phyloP scores from a whole-genome alignment of 1,139 yeast genomes.

The Debaryomycetaceae sp. region DNA sequence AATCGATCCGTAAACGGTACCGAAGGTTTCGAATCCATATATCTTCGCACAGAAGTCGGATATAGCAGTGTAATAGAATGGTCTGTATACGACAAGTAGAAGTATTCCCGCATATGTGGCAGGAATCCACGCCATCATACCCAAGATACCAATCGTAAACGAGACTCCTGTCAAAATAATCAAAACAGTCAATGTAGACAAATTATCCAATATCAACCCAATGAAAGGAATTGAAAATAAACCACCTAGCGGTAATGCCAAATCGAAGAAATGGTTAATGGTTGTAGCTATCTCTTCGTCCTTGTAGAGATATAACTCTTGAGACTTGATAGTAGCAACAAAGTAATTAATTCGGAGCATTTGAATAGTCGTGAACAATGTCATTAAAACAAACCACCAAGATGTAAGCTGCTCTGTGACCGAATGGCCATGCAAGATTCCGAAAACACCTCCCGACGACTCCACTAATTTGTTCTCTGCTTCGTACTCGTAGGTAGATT shows the following conservation, averaged over 20 bases:
- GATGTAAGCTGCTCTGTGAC: constrained; percentile 64
- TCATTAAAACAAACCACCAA: constrained; percentile 78
- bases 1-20: constrained; percentile 85
- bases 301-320: constrained; percentile 62
- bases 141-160: constrained; percentile 61
- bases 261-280: constrained; percentile 74
- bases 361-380: constrained; percentile 75
- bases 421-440: constrained; percentile 70
- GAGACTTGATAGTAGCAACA: constrained; percentile 82
- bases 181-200: constrained; percentile 60
- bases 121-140: constrained; percentile 53
- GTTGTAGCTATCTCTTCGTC: constrained; percentile 50
- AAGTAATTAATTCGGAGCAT: constrained; percentile 90
- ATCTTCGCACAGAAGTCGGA: constrained; percentile 91
- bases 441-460: constrained; percentile 75
- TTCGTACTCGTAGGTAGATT: constrained; percentile 63
- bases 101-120: constrained; percentile 61
- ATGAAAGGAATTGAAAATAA: constrained; percentile 79
- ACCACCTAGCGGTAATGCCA: constrained; percentile 87
- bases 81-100: constrained; percentile 78
- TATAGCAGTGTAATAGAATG: constrained; percentile 88
- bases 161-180: constrained; percentile 53
- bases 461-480: constrained; percentile 55
- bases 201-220: constrained; percentile 75
- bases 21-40: constrained; percentile 89